Evolutionary conservation across 2,329 filamentous ascomycete genomes (phyloP), one percentile per base, ranked within the genome.

Genomic region (Huntiella bhutanensis): DNA sequence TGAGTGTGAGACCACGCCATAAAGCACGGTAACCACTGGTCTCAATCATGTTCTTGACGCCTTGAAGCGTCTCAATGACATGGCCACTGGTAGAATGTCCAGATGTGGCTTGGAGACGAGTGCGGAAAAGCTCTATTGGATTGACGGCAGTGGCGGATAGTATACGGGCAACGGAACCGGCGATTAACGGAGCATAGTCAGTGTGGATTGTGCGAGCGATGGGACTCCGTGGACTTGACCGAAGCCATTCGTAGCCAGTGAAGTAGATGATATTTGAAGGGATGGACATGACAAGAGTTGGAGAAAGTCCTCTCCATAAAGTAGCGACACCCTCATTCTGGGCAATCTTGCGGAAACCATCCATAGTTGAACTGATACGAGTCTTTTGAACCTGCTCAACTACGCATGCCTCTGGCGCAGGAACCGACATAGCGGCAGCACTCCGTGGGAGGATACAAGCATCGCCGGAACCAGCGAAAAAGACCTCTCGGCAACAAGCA

Each of bases 191-290:
- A 4, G 82, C 77, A 54, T 83, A 85, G 6, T 74, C 70, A 53
- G 88, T 82, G 11, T 72, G 71, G 7, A 79, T 59, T 15, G 70
- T 54, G 37, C 66, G 68, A 33, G 70, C 71, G 51, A 96, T 72
- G 0, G 86, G 87, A 54, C 83, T 93, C 37, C 64, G 65, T 1
- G 68, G 65, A 55, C 83, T 81, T 52, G 72, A 82, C 33, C 91
- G 78, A 49, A 98, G 61, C 81, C 86, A 95, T 58, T 98, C 91
- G 62, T 98, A 98, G 35, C 91, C 91, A 10, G 91, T 92, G 57
- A 96, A 95, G 63, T 98, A 98, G 53, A 98, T 96, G 54, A 98
- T 91, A 59, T 98, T 98, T 19, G 79, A 85, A 0, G 91, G 91
- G 4, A 98, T 73, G 0, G 86, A 79, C 91, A 98, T 98, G 52